These are phyloP conservation scores for Dipteronia dyeriana DNA, from an alignment of 345 rosid genomes.

Conservation along the genomic window DNA sequence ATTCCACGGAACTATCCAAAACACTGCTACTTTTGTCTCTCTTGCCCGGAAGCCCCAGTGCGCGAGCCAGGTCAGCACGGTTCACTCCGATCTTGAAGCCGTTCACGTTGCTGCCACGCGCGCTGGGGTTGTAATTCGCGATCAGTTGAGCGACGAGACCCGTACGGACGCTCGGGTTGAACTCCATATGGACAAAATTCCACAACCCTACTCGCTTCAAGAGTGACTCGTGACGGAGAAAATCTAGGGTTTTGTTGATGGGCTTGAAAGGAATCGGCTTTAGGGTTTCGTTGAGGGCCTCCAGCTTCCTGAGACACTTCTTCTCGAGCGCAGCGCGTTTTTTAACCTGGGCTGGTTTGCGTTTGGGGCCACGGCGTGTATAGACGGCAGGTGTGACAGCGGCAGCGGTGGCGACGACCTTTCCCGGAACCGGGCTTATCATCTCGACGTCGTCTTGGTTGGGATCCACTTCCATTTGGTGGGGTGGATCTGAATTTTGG, in stretches of 20 bases:
- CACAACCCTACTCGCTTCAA: constrained; percentile 71
- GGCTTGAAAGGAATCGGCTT: constrained; percentile 71
- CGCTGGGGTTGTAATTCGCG: constrained; percentile 42
- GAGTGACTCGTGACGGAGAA: constrained; percentile 54
- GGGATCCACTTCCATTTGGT: constrained; percentile 18
- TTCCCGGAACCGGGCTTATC: constrained; percentile 20
- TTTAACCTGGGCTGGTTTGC: constrained; percentile 32
- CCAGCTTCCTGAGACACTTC: constrained; percentile 54
- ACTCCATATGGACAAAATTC: constrained; percentile 78
- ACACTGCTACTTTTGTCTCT: constrained; percentile 42
- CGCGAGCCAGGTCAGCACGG: constrained; percentile 83
- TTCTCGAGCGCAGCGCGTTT: constrained; percentile 39
- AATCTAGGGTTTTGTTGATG: constrained; percentile 53
- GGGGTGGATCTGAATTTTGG: constrained; percentile 24
- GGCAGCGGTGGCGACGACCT: constrained; percentile 24
- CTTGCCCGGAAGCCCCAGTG: constrained; percentile 61
- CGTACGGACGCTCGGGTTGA: constrained; percentile 48
- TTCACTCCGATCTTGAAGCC: constrained; percentile 52
- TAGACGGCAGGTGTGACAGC: constrained; percentile 1
- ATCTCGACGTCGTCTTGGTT: constrained; percentile 26
- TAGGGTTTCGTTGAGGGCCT: constrained; percentile 39
- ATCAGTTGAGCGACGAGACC: constrained; percentile 66
- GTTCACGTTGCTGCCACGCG: constrained; percentile 62
- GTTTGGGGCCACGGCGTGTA: constrained; percentile 37
- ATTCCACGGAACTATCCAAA: constrained; percentile 30